Percentiles rank a stretch among this genome's conserved stretches.
phyloP scores from a whole-genome alignment of 495 filamentous ascomycete species.

The Pyrenopolyporus hunteri region DNA sequence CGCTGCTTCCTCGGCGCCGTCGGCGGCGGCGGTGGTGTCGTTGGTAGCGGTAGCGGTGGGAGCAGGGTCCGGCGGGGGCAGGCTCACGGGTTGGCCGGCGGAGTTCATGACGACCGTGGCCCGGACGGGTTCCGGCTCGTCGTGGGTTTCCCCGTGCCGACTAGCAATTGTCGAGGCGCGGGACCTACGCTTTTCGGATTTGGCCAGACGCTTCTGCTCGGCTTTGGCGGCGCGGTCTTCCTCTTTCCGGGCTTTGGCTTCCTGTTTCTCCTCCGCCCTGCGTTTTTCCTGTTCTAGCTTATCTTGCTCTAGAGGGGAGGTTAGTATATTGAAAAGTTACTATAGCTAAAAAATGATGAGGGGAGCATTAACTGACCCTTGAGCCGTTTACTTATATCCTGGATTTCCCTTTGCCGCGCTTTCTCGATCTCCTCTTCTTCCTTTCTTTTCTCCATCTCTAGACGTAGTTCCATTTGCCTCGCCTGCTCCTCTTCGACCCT shows the following conservation, averaged over 20 bases:
- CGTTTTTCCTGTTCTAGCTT: slow-evolving; percentile 56
- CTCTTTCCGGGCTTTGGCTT: slow-evolving; percentile 55
- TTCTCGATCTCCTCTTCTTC: slow-evolving; percentile 53
- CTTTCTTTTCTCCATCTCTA: slow-evolving; percentile 56
- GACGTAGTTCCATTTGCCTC: slow-evolving; percentile 58
- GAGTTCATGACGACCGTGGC: slow-evolving; percentile 20
- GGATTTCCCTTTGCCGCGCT: slow-evolving; percentile 53
- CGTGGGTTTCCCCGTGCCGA: slow-evolving; percentile 4
- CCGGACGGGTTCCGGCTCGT: slow-evolving; percentile 21
- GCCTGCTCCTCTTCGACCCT: slow-evolving; percentile 71
- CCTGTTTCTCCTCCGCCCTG: slow-evolving; percentile 58
- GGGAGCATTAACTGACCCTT: slow-evolving; percentile 44
- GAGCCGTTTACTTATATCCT: slow-evolving; percentile 50
- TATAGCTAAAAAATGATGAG: neutral
- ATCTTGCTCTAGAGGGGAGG: slow-evolving; percentile 48
- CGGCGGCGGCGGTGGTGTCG: too few species aligned
- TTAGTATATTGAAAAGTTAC: slow-evolving; percentile 25
- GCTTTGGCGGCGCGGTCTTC: slow-evolving; percentile 57
- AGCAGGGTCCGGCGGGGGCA: slow-evolving; percentile 19
- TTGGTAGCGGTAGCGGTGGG: too few species aligned
- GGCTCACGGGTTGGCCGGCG: slow-evolving; percentile 27
- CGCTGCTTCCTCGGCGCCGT: slow-evolving; percentile 1
- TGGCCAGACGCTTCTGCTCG: slow-evolving; percentile 55
- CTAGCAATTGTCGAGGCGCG: too few species aligned
- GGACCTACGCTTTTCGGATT: slow-evolving; percentile 52